These are phyloP conservation scores for Paraurostyla sp. DNA, from an alignment of 73 alveolate genomes.

Conservation along the genomic window DNA sequence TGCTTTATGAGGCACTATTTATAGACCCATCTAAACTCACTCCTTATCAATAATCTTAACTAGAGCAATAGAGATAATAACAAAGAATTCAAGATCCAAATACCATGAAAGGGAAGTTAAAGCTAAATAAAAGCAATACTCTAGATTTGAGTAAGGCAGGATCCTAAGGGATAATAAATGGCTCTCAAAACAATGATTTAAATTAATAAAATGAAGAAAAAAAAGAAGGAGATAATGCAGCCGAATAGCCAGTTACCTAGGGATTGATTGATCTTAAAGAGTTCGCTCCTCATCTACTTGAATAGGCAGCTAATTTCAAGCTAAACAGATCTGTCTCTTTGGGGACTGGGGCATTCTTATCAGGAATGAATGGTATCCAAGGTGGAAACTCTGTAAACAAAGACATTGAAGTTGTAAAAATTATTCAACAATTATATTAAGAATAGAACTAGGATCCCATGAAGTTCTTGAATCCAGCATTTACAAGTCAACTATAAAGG, in stretches of 20 bases:
- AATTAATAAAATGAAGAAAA: not conserved
- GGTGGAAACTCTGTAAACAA: not conserved
- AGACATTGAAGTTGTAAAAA: slow-evolving; percentile 18
- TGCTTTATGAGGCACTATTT: slow-evolving; percentile 27
- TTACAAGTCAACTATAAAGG: not conserved
- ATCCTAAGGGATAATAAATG: too few relatives aligned
- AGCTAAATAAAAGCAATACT: not conserved
- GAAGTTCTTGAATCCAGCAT: slow-evolving; percentile 29
- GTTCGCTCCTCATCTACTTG: slow-evolving; percentile 43
- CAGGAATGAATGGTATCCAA: too few relatives aligned
- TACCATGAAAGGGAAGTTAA: not conserved
- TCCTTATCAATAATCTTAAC: slow-evolving; percentile 22
- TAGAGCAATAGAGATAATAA: slow-evolving; percentile 12
- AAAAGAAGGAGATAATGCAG: not conserved
- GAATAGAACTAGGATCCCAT: slow-evolving; percentile 29
- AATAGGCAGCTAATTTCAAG: not conserved
- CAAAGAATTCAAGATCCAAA: not conserved
- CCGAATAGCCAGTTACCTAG: not conserved
- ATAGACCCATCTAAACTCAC: slow-evolving; percentile 55
- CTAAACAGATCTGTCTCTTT: slow-evolving; percentile 13
- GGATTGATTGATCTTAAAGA: slow-evolving; percentile 43
- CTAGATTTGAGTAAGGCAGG: too few relatives aligned
- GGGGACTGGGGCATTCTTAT: too few relatives aligned
- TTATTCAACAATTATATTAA: slow-evolving; percentile 22
- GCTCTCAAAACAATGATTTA: too few relatives aligned